These are phyloP conservation scores for Monosporozyma yasuniensis DNA, from an alignment of 805 yeast genomes.

Conservation along the genomic window DNA sequence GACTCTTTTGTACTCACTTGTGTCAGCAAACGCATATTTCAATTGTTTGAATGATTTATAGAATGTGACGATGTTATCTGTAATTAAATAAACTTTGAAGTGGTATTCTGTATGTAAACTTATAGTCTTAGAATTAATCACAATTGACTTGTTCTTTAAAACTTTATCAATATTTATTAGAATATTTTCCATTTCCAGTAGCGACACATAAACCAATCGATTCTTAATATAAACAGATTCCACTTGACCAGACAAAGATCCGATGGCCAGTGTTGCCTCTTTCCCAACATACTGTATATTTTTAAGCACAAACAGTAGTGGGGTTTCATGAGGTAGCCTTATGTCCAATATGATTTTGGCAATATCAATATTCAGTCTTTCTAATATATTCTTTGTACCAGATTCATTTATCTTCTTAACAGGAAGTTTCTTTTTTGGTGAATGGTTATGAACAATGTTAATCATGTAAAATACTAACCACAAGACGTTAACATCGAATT, in stretches of 20 bases:
- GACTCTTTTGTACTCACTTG: conserved; percentile 18
- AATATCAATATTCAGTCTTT: conserved; percentile 6
- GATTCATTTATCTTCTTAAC: neutral
- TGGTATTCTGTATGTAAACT: conserved; percentile 29
- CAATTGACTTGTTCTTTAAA: conserved; percentile 2
- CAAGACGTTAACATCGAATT: conserved; percentile 25
- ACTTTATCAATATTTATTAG: conserved; percentile 7
- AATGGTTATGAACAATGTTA: conserved; percentile 10
- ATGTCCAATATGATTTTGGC: conserved; percentile 20
- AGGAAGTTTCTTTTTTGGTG: conserved; percentile 2
- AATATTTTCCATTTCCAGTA: conserved; percentile 14
- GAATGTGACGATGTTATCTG: conserved; percentile 42
- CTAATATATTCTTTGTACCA: neutral
- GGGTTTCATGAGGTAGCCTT: conserved; percentile 20
- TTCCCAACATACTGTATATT: conserved; percentile 5
- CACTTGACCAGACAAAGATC: conserved; percentile 13
- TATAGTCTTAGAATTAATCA: conserved; percentile 13
- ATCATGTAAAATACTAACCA: conserved; percentile 20
- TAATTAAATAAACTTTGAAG: conserved; percentile 38
- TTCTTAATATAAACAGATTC: conserved; percentile 24
- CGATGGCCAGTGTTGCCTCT: conserved; percentile 4
- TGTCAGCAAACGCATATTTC: conserved; percentile 34
- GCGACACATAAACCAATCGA: conserved; percentile 14
- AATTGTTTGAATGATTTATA: conserved; percentile 42
- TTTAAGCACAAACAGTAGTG: conserved; percentile 14